phyloP scores from a whole-genome alignment of 1,284 basidiomycete genomes.

The Coniferiporia sulphurascens region DNA sequence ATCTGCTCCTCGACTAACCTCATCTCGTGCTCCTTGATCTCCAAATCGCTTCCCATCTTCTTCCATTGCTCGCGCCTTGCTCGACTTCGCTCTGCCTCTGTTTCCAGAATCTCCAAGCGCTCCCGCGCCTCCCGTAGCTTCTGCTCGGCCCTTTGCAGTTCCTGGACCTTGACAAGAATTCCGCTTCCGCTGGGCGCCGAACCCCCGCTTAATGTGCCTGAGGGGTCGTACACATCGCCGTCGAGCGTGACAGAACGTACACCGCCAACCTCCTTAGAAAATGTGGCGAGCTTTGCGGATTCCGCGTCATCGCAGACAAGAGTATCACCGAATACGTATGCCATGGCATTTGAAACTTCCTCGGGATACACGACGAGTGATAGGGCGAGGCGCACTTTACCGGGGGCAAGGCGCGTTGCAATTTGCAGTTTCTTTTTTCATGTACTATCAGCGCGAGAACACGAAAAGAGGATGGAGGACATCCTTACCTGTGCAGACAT shows the following conservation, averaged over 20 bases:
- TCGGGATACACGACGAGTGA: conserved; percentile 83
- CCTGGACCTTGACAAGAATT: conserved; percentile 82
- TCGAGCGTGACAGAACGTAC: conserved; percentile 89
- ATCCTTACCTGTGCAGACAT: conserved; percentile 56
- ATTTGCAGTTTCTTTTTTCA: conserved; percentile 64
- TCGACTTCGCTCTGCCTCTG: conserved; percentile 50
- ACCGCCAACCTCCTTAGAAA: conserved; percentile 59
- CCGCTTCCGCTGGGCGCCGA: conserved; percentile 77
- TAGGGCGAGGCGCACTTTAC: conserved; percentile 83
- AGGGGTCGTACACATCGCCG: conserved; percentile 96
- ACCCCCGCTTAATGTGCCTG: conserved; percentile 91
- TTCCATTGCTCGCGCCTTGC: conserved; percentile 68
- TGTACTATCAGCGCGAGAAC: conserved; percentile 5
- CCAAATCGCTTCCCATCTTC: conserved; percentile 64
- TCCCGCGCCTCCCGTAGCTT: conserved; percentile 51
- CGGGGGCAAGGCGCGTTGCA: conserved; percentile 74
- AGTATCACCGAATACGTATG: conserved; percentile 92
- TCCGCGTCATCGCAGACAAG: conserved; percentile 89
- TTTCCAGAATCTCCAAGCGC: conserved; percentile 52
- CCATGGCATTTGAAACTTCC: conserved; percentile 86
- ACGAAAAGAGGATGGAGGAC: not conserved
- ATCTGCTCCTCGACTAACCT: conserved; percentile 82
- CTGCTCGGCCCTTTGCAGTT: conserved; percentile 59
- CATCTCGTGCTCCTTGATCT: conserved; percentile 89
- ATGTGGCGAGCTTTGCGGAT: conserved; percentile 88